Conservation (phyloP, 2,329 filamentous ascomycete genomes). For the Hypoxylon sp. region DNA sequence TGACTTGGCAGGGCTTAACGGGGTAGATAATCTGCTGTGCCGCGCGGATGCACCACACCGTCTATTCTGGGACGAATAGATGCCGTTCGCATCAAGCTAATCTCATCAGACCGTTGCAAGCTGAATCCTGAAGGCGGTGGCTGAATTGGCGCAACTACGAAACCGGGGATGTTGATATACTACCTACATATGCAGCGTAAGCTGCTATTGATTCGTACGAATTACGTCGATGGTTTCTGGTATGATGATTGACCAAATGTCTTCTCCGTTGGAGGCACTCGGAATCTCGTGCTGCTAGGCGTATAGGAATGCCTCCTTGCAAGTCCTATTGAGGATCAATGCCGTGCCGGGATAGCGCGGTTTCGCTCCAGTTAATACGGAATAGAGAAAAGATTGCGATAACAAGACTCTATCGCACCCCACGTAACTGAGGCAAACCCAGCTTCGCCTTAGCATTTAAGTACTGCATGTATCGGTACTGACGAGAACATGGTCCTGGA, state of each 20-base stretch:
- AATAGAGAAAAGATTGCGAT: not conserved
- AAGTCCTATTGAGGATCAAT: constrained; percentile 4
- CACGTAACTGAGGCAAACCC: no score
- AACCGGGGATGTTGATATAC: not conserved
- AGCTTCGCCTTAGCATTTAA: not conserved
- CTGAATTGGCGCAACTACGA: not conserved
- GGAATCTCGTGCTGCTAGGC: constrained; percentile 1
- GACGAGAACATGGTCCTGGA: no score
- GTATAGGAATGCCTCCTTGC: not conserved
- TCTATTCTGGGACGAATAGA: constrained; percentile 20
- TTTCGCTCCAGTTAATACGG: not conserved
- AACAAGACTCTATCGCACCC: not conserved
- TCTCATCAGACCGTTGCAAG: constrained; percentile 19
- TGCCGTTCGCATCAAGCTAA: constrained; percentile 2
- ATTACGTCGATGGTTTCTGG: not conserved
- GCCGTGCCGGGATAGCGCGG: not conserved
- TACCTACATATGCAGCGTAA: not conserved
- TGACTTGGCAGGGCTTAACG: constrained; percentile 31
- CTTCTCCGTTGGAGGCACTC: not conserved
- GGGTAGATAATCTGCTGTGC: constrained; percentile 18
- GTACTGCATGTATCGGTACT: not conserved
- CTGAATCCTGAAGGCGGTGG: constrained; percentile 9
- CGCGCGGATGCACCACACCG: constrained; percentile 13
- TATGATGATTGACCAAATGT: not conserved
- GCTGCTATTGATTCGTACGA: constrained; percentile 3